Base-by-base conservation (phyloP, 1,284 basidiomycete genomes). In the Puccinia polysora region DNA sequence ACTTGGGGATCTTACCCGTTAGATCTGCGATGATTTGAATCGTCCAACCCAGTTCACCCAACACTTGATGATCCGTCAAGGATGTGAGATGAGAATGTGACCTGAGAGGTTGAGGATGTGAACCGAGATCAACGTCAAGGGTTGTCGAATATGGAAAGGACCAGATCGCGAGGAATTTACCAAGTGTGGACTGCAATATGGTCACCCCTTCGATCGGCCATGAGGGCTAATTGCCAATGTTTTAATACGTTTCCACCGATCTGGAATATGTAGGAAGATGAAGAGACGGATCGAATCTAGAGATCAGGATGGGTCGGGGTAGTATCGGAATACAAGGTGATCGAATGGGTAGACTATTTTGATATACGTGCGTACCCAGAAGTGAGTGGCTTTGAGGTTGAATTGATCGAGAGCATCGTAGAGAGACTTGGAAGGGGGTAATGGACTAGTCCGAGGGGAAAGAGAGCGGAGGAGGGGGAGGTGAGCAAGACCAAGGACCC, bases 11-110 rank as follows among this genome's bases (percentile, higher is more conserved):
- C 43, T 64, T 64, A 12, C 69, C 69, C n/a, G 60, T 72, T 18
- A 72, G 28, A 62, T 72, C 69, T 34, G 25, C 3, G 20, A 72
- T 72, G 25, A 72, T 72, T 23, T 72, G 69, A 4, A 72, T 72
- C 34, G 58, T 63, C 69, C 69, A 72, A n/a, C 69, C 69, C 6
- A 72, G 52, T 55, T 72, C 69, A 20, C 69, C 69, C 60, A 72
- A 45, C 34, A 71, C 50, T 49, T 63, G 43, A 4, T 53, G 1
- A 38, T 71, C 38, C 12, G 47, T 50, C 18, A 71, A 12, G 12
- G 47, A 18, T 4, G 68, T 62, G 12, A 71, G 49, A 63, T 71
- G 68, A 3, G 58, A 50, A 63, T 71, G 68, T 32, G 68, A 63
- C 67, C 67, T 70, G 25, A 28, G 5, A 43, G 28, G 25, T 36